Conservation (phyloP, 1,284 basidiomycete species). For the Ceratobasidium sp. region DNA sequence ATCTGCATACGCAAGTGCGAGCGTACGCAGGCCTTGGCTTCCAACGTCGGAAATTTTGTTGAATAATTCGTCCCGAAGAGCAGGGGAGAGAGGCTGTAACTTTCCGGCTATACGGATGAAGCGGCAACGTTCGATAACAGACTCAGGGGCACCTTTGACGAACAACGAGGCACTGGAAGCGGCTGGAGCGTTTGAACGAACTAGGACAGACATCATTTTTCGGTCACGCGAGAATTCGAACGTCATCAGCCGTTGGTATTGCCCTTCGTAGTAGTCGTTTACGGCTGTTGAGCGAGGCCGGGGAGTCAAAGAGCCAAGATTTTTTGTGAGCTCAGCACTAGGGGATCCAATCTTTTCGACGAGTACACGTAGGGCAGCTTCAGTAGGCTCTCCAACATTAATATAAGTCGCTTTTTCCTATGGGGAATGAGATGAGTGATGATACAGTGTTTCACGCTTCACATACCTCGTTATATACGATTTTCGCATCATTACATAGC, state of each 20-base stretch:
- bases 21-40: conserved; percentile 84
- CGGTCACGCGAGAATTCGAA: conserved; percentile 98
- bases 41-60: conserved; percentile 77
- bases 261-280: conserved; percentile 83
- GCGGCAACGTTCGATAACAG: conserved; percentile 89
- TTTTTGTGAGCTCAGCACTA: conserved; percentile 61
- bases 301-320: conserved; percentile 70
- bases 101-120: conserved; percentile 76
- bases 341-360: conserved; percentile 82
- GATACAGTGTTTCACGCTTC: conserved; percentile 39
- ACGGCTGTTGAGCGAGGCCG: conserved; percentile 81
- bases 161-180: conserved; percentile 71
- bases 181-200: conserved; percentile 61
- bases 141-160: conserved; percentile 97
- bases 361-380: conserved; percentile 92
- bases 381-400: conserved; percentile 96
- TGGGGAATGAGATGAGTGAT: conserved; percentile 27
- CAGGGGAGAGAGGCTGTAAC: conserved; percentile 27
- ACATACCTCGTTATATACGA: conserved; percentile 83
- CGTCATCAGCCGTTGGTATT: conserved; percentile 84
- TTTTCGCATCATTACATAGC: conserved; percentile 93
- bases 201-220: conserved; percentile 98
- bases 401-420: conserved; percentile 84
- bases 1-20: conserved; percentile 91
- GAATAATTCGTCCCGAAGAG: conserved; percentile 52